Conservation (phyloP, 1,284 basidiomycete genomes). For the Pterulicium gracile region DNA sequence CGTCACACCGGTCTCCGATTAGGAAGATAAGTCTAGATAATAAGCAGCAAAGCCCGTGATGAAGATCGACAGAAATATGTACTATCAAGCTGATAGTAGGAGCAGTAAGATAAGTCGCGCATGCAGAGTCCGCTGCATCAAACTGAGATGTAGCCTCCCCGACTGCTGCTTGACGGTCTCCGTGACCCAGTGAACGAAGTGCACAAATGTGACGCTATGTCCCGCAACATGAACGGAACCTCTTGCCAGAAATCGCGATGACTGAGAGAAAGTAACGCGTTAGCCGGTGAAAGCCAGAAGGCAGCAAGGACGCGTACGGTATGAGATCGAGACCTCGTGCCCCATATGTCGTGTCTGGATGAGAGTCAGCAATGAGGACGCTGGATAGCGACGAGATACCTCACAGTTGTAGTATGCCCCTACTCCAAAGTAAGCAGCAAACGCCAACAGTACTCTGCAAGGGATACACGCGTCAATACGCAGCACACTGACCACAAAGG, state of each 20-base stretch:
- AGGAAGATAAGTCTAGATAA: no score
- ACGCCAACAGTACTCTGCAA: slow-evolving; percentile 51
- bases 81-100: no score
- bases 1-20: no score
- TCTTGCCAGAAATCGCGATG: slow-evolving; percentile 84
- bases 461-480: slow-evolving; percentile 4
- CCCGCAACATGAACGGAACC: slow-evolving; percentile 72
- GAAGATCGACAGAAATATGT: no score
- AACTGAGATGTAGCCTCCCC: slow-evolving; percentile 69
- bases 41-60: no score
- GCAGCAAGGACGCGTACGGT: slow-evolving; percentile 41
- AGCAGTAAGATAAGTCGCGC: no score
- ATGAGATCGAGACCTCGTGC: slow-evolving; percentile 70
- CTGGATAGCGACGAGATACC: background rate
- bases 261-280: slow-evolving; percentile 24
- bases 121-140: no score
- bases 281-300: background rate
- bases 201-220: slow-evolving; percentile 67
- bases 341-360: slow-evolving; percentile 58
- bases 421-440: slow-evolving; percentile 57
- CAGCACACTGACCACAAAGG: background rate
- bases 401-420: slow-evolving; percentile 22
- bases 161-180: slow-evolving; percentile 48
- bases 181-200: slow-evolving; percentile 34
- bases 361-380: background rate